Evolutionary conservation across 345 rosid genomes (phyloP).

Genomic region (Mercurialis annua): DNA sequence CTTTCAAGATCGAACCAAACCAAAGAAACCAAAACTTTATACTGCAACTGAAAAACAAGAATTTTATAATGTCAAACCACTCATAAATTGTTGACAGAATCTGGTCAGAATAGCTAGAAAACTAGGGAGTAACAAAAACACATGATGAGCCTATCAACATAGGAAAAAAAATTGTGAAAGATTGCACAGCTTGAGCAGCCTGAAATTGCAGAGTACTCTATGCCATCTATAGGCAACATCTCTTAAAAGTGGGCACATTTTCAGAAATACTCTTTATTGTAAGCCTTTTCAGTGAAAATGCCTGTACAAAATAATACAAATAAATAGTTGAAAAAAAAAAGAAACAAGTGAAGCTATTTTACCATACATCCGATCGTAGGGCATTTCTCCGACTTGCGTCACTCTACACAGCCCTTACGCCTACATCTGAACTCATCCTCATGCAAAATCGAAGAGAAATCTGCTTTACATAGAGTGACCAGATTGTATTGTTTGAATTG

Average conservation of each 20-base stretch:
- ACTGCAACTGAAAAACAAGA: no score
- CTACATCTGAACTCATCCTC: slow-evolving; percentile 7
- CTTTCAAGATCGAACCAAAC: no score
- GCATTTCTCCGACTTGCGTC: slow-evolving; percentile 32
- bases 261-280: background rate
- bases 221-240: background rate
- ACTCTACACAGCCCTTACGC: slow-evolving; percentile 18
- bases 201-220: background rate
- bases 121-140: no score
- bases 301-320: slow-evolving; percentile 23
- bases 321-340: slow-evolving; percentile 4
- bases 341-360: background rate
- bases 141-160: no score
- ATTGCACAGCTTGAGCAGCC: background rate
- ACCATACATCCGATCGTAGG: slow-evolving; percentile 18
- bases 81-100: no score
- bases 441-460: slow-evolving; percentile 21
- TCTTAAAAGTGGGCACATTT: background rate
- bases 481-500: background rate
- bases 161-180: background rate
- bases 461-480: slow-evolving; percentile 7
- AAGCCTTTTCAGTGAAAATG: slow-evolving; percentile 12
- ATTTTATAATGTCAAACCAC: no score
- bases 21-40: no score
- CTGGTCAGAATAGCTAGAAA: no score